phyloP scores from a whole-genome alignment of 2,329 filamentous ascomycete genomes.

The Nemania bipapillata region DNA sequence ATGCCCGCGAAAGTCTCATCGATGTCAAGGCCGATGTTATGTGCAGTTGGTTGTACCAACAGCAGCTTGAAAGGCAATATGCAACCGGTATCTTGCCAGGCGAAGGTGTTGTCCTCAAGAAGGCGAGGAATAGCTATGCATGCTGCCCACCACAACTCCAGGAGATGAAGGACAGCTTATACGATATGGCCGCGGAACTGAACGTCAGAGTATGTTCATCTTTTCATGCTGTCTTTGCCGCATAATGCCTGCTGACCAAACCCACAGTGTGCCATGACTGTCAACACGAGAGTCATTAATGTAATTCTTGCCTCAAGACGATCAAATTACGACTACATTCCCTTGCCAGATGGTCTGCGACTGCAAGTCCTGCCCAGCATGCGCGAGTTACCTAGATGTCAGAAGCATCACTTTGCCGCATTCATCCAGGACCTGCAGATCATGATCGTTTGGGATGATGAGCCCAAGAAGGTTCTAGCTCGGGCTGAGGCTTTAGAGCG shows the following conservation, averaged over 20 bases:
- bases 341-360: constrained; percentile 66
- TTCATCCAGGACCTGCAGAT: constrained; percentile 69
- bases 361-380: constrained; percentile 71
- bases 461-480: constrained; percentile 65
- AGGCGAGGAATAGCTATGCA: constrained; percentile 53
- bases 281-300: constrained; percentile 72
- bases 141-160: constrained; percentile 56
- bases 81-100: constrained; percentile 53
- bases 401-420: constrained; percentile 74
- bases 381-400: constrained; percentile 65
- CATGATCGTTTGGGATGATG: constrained; percentile 72
- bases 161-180: constrained; percentile 52
- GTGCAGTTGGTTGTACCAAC: constrained; percentile 71
- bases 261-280: constrained; percentile 71
- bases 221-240: neutral
- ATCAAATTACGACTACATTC: constrained; percentile 65
- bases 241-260: constrained; percentile 30
- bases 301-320: constrained; percentile 62
- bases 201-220: constrained; percentile 54
- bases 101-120: constrained; percentile 57
- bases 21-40: constrained; percentile 70
- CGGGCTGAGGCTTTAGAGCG: constrained; percentile 64
- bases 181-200: constrained; percentile 53
- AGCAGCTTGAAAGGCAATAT: constrained; percentile 65
- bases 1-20: constrained; percentile 58